Percentiles rank a stretch among this genome's conserved stretches.
phyloP scores from a whole-genome alignment of 371 early-diverging fungal species.

The Mortierella sp. region DNA sequence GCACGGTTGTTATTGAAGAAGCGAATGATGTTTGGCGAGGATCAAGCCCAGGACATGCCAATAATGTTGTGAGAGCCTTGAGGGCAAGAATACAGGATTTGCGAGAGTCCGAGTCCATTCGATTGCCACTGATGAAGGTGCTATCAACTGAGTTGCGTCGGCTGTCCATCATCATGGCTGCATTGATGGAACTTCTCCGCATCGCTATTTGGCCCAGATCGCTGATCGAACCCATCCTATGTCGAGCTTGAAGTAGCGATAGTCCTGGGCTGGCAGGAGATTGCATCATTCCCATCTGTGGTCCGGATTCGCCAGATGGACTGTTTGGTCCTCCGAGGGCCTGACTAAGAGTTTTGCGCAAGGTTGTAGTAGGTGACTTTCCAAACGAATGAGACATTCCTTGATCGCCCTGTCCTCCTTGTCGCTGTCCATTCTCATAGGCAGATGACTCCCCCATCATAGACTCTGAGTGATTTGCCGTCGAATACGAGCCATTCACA shows the following conservation, averaged over 20 bases:
- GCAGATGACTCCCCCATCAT: too few species aligned
- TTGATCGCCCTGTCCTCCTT: conserved; percentile 16
- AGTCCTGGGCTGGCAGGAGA: conserved; percentile 29
- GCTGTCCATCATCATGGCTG: conserved; percentile 33
- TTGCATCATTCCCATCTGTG: conserved; percentile 15
- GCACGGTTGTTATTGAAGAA: conserved; percentile 24
- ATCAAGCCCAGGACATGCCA: conserved; percentile 45
- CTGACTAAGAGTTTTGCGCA: conserved; percentile 36
- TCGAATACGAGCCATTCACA: conserved; percentile 8
- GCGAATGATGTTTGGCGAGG: conserved; percentile 34
- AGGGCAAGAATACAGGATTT: conserved; percentile 43
- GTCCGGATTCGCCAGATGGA: conserved; percentile 9
- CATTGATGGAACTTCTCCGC: conserved; percentile 42
- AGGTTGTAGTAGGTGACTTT: conserved; percentile 39
- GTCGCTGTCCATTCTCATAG: conserved; percentile 12
- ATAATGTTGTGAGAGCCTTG: conserved; percentile 25
- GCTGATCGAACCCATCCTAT: conserved; percentile 47
- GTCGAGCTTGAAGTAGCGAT: conserved; percentile 31
- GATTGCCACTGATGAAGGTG: conserved; percentile 45
- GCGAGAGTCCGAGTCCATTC: conserved; percentile 46
- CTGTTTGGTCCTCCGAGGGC: conserved; percentile 17
- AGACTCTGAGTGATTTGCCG: conserved; percentile 2
- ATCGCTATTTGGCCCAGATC: conserved; percentile 50
- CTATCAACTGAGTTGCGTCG: conserved; percentile 35
- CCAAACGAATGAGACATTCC: conserved; percentile 30